Conservation (phyloP, 495 filamentous ascomycete genomes). For the Hypoxylon crocopeplum region DNA sequence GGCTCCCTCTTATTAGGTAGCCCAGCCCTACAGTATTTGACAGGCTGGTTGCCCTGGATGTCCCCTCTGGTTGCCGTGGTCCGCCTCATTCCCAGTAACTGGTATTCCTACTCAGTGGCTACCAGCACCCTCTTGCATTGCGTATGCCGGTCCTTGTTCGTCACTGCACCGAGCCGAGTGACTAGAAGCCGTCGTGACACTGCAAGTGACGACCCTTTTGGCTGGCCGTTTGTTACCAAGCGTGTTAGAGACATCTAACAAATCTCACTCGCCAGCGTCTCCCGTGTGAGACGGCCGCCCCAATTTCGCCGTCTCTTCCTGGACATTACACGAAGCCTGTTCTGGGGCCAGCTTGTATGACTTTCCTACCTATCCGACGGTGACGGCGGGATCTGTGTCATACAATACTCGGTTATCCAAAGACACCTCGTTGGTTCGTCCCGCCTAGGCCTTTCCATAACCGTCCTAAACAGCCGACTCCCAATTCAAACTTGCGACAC, state of each 20-base stretch:
- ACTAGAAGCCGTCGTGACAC: conserved; percentile 35
- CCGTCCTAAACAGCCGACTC: conserved; percentile 39
- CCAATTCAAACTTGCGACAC: conserved; percentile 37
- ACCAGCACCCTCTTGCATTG: conserved; percentile 27
- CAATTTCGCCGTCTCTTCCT: conserved; percentile 29
- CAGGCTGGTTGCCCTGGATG: conserved; percentile 20
- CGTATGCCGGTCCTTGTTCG: conserved; percentile 34
- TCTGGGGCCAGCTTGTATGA: conserved; percentile 40
- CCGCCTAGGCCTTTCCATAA: conserved; percentile 35
- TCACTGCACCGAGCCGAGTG: conserved; percentile 41
- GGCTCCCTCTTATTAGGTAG: conserved; percentile 9
- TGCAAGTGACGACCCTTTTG: conserved; percentile 28
- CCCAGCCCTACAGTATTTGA: conserved; percentile 17
- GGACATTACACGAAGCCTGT: conserved; percentile 39
- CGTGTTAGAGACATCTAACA: conserved; percentile 23
- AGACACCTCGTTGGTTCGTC: conserved; percentile 45
- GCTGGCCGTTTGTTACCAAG: conserved; percentile 17
- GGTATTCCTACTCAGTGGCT: conserved; percentile 29
- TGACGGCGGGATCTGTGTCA: conserved; percentile 55
- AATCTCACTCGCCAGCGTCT: conserved; percentile 10
- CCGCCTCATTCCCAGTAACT: conserved; percentile 18
- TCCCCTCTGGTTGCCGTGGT: conserved; percentile 21
- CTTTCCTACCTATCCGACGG: conserved; percentile 40
- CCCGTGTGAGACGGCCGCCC: conserved; percentile 21
- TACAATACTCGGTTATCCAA: conserved; percentile 48